Percentiles rank a stretch among this genome's conserved stretches.
Evolutionary conservation across 129 eudicot species (phyloP).

Genomic region (Pulicaria dysenterica): DNA sequence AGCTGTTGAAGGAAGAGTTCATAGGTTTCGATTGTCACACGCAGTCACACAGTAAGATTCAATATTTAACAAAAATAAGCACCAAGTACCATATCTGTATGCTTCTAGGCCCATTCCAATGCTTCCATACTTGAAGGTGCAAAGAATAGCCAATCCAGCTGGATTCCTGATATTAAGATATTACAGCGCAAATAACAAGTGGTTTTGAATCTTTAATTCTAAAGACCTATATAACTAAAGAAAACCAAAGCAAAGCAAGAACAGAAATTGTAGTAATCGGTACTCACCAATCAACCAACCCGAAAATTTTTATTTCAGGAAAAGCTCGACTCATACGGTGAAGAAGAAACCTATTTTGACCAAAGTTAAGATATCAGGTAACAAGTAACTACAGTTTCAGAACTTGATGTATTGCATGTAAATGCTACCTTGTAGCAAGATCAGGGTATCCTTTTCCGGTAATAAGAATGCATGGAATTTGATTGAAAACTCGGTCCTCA

Average conservation of each 20-base stretch:
- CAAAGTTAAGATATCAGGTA: slow-evolving; percentile 18
- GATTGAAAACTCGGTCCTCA: slow-evolving; percentile 88
- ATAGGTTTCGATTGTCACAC: background rate
- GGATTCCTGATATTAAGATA: slow-evolving; percentile 63
- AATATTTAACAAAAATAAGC: background rate
- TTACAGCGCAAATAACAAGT: background rate
- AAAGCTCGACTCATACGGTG: slow-evolving; percentile 72
- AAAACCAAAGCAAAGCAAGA: background rate
- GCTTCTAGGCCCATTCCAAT: slow-evolving; percentile 96
- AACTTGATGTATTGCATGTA: slow-evolving; percentile 11
- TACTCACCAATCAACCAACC: slow-evolving; percentile 84
- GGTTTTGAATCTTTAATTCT: background rate
- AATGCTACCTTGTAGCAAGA: slow-evolving; percentile 83
- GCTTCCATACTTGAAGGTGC: slow-evolving; percentile 97
- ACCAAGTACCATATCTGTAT: slow-evolving; percentile 71
- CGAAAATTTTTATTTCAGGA: slow-evolving; percentile 68
- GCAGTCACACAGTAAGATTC: no score
- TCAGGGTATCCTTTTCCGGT: slow-evolving; percentile 99
- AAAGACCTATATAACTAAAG: background rate
- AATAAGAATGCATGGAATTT: slow-evolving; percentile 90
- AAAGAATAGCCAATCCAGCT: slow-evolving; percentile 89
- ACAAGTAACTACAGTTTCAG: slow-evolving; percentile 7
- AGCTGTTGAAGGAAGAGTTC: slow-evolving; percentile 47
- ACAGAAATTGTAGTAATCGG: background rate
- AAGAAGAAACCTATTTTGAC: slow-evolving; percentile 71